Evolutionary conservation across 1,284 basidiomycete genomes (phyloP).

Genomic region (Rhodotorula sp.): DNA sequence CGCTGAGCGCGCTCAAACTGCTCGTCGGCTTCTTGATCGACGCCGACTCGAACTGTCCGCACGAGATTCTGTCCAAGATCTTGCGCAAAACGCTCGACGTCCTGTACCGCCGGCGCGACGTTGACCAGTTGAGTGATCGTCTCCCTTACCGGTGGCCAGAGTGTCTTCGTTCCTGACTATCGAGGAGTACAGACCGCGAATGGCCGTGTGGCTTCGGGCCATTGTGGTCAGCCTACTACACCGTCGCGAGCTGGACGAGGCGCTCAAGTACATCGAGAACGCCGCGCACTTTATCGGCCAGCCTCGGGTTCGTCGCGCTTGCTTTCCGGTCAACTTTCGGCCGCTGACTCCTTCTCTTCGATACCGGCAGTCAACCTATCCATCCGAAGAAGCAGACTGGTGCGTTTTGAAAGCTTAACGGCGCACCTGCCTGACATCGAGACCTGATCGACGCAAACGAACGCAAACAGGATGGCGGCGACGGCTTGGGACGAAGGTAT

Average conservation of each 20-base stretch:
- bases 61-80: slow-evolving; percentile 1
- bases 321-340: fast-evolving
- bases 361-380: neutral
- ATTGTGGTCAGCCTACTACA: slow-evolving; percentile 3
- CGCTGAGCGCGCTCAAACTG: slow-evolving; percentile 16
- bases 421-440: neutral
- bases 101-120: slow-evolving; percentile 4
- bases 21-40: slow-evolving; percentile 1
- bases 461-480: slow-evolving; percentile 15
- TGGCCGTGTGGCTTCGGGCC: slow-evolving; percentile 15
- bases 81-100: slow-evolving; percentile 15
- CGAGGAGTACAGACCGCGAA: neutral
- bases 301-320: neutral
- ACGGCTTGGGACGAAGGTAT: slow-evolving; percentile 22
- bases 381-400: slow-evolving; percentile 16
- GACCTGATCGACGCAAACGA: too few species aligned
- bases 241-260: slow-evolving; percentile 2
- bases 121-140: slow-evolving; percentile 5
- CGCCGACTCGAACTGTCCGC: neutral
- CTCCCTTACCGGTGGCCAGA: too few species aligned
- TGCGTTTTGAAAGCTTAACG: neutral
- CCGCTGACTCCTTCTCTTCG: neutral
- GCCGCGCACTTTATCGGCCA: slow-evolving; percentile 4
- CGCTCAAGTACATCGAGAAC: slow-evolving; percentile 21
- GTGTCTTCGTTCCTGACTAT: neutral